These are phyloP conservation scores for Mycena maculata DNA, from an alignment of 768 basidiomycete species.

Conservation along the genomic window DNA sequence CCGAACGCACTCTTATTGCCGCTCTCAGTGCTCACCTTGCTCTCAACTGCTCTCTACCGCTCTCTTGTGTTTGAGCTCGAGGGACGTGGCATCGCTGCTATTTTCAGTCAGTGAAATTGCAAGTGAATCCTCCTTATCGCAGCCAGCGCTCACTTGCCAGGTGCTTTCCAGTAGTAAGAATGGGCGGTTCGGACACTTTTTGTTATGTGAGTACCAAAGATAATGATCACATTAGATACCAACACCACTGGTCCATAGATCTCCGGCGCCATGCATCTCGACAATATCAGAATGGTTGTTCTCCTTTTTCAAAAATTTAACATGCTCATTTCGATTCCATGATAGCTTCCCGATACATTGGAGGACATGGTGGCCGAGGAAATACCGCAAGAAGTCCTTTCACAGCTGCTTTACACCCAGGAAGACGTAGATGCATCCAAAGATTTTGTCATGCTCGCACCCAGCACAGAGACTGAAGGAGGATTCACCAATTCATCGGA, in stretches of 20 bases:
- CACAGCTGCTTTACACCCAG: neutral
- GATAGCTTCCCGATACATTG: neutral
- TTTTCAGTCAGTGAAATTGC: neutral
- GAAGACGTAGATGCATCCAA: slow-evolving; percentile 1
- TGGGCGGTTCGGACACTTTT: neutral
- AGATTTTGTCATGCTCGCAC: neutral
- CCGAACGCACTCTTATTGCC: too few relatives aligned
- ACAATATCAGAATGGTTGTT: neutral
- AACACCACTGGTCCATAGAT: neutral
- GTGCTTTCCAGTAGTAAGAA: neutral
- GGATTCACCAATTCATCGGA: neutral
- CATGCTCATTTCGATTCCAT: neutral
- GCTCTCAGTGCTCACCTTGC: too few relatives aligned
- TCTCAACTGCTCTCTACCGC: too few relatives aligned
- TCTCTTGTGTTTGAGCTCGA: too few relatives aligned
- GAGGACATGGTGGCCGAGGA: neutral
- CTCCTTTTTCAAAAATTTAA: neutral
- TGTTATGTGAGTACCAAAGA: neutral
- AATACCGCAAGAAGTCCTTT: neutral
- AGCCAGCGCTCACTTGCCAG: neutral
- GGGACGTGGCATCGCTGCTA: too few relatives aligned
- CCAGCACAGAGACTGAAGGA: neutral
- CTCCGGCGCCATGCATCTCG: neutral
- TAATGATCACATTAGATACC: neutral
- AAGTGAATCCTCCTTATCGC: neutral